Evolutionary conservation across 2,329 filamentous ascomycete species (phyloP), one percentile per base, ranked within the genome.

Genomic region (Dothiorella sarmentorum): DNA sequence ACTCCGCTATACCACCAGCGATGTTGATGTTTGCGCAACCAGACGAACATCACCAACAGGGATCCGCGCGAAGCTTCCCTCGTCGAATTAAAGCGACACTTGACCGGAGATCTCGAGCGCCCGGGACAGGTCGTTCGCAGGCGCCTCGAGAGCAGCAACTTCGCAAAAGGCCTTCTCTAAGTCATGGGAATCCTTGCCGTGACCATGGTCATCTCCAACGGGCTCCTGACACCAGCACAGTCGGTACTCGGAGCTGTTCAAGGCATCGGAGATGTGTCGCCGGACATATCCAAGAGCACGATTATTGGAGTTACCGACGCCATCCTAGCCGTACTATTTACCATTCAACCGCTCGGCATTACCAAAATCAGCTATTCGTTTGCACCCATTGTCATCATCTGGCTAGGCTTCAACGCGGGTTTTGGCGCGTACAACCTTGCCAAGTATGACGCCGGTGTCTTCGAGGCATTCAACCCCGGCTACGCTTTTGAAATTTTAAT

Each of bases 161-260:
- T 79, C 44, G 76, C 80, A 15, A 80, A 82, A 31, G 72, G 74
- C 10, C 63, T 83, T 0, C 72, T 89, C n/a, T 86, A 87, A 66
- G 73, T 80, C 1, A 78, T 87, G 44, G 85, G 84, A 1, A 83
- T 88, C 1, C 72, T 88, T 7, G 85, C 84, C 9, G 86, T 89
- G 5, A 82, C 82, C 24, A 82, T 89, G 79, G 84, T 89, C 60
- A 84, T 88, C 72, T 77, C 80, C 31, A 81, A 89, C 68, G 85
- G 86, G 40, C 80, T 89, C 9, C 73, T 89, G 24, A 89, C 86
- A 1, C 86, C 86, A 0, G 86, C 86, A 0, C 86, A 89, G 68
- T 88, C 85, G 2, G 84, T 89, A 2, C 78, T 89, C 4, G 86
- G 86, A 26, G 86, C 86, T 2, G 82, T 89, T 15, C 86, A 89